These are phyloP conservation scores for Galeopsis tetrahit DNA, from an alignment of 257 asterid species.

Conservation along the genomic window DNA sequence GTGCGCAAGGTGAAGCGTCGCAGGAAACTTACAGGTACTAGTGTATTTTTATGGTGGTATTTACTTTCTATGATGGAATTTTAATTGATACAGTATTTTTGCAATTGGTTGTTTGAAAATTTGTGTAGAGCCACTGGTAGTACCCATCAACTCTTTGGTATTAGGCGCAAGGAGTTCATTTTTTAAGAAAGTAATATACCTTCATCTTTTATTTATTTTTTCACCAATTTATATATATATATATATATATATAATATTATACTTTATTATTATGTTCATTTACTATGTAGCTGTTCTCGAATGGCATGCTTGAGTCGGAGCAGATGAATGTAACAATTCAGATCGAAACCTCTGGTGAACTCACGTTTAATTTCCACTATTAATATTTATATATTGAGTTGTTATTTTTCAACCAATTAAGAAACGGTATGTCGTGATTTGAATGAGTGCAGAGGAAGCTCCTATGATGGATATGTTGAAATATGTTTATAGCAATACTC, in stretches of 20 bases:
- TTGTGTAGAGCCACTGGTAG: not conserved
- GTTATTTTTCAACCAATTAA: too few relatives aligned
- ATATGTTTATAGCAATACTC: too few relatives aligned
- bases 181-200: conserved; percentile 62
- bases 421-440: not conserved
- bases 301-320: not conserved
- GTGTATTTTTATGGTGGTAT: too few relatives aligned
- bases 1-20: not conserved
- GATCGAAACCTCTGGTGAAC: conserved; percentile 34
- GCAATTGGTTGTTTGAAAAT: not conserved
- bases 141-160: conserved; percentile 29
- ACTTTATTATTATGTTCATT: not conserved
- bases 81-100: not conserved
- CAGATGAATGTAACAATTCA: not conserved
- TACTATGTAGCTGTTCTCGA: conserved; percentile 37
- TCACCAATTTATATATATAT: not conserved
- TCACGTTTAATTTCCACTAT: not conserved
- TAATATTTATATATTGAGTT: not conserved
- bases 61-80: not conserved
- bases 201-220: not conserved
- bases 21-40: not conserved
- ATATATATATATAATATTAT: too few relatives aligned
- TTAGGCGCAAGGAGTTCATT: conserved; percentile 77
- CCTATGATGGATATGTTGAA: not conserved
- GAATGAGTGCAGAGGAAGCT: too few relatives aligned